Conservation (phyloP, 1,139 yeast genomes). For the Hanseniaspora gamundiae region DNA sequence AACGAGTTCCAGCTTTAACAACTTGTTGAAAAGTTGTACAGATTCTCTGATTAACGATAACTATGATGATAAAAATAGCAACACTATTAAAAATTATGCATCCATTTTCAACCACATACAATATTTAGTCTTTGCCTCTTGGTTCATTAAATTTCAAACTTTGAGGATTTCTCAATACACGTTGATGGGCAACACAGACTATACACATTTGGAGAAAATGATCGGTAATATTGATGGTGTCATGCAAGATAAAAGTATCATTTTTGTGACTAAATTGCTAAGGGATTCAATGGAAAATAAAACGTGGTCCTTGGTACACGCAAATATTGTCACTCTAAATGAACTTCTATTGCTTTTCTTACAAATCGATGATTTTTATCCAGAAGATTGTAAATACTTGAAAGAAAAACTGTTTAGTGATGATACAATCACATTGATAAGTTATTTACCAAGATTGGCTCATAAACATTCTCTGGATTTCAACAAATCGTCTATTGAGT, state of each 20-base stretch:
- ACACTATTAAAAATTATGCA: conserved; percentile 4
- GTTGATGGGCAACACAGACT: conserved; percentile 10
- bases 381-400: conserved; percentile 36
- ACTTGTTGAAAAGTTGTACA: conserved; percentile 42
- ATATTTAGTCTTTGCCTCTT: conserved; percentile 52
- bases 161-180: conserved; percentile 14
- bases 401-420: conserved; percentile 51
- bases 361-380: conserved; percentile 32
- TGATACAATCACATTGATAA: conserved; percentile 46
- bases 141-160: conserved; percentile 49
- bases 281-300: conserved; percentile 38
- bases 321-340: conserved; percentile 56
- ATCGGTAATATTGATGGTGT: conserved; percentile 40
- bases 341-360: conserved; percentile 49
- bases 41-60: conserved; percentile 36
- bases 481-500: conserved; percentile 49
- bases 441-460: conserved; percentile 54
- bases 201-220: conserved; percentile 30
- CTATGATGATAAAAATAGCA: conserved; percentile 25
- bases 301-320: conserved; percentile 51
- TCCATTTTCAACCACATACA: conserved; percentile 12
- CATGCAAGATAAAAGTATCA: conserved; percentile 52
- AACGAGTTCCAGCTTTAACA: conserved; percentile 61
- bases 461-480: conserved; percentile 53
- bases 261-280: conserved; percentile 45